A percentile compares a stretch with the other conserved stretches of the same genome.
Conservation (phyloP, 2,329 filamentous ascomycete genomes). For the Fonsecaea multimorphosa region DNA sequence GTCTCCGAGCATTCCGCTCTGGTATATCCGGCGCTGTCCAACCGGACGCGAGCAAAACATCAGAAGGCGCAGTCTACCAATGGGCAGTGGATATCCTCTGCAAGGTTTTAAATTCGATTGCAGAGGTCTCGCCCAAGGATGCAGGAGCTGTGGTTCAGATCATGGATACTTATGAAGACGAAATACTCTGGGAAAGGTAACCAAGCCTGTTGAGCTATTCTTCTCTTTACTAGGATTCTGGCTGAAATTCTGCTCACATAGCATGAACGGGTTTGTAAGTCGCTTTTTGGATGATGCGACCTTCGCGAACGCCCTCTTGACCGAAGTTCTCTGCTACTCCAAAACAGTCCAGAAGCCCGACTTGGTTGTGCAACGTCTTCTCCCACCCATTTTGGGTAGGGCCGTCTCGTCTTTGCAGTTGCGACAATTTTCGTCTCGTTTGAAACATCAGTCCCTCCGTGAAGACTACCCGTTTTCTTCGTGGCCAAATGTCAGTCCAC, state of each 20-base stretch:
- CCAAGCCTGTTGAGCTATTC: too few relatives aligned
- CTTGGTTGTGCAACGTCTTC: background rate
- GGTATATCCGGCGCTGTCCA: background rate
- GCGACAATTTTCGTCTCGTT: background rate
- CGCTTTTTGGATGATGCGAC: background rate
- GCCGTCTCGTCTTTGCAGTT: background rate
- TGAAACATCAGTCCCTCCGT: background rate
- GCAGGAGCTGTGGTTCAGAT: conserved; percentile 2
- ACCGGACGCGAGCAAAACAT: background rate
- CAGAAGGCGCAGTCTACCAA: background rate
- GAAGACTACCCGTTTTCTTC: background rate
- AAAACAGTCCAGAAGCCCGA: background rate
- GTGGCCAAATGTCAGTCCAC: background rate
- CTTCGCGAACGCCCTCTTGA: background rate
- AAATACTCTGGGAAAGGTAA: background rate
- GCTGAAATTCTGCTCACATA: background rate
- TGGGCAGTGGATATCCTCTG: background rate
- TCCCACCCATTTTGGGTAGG: background rate
- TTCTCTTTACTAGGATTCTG: background rate
- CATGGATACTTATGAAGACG: background rate
- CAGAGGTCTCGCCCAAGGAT: background rate
- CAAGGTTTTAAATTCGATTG: background rate
- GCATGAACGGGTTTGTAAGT: background rate
- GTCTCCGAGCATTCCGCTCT: conserved; percentile 16
- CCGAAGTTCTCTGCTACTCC: background rate